Percentiles rank a stretch among this genome's conserved stretches.
Evolutionary conservation across 2,329 filamentous ascomycete species (phyloP).

Genomic region (Fusarium buharicum): DNA sequence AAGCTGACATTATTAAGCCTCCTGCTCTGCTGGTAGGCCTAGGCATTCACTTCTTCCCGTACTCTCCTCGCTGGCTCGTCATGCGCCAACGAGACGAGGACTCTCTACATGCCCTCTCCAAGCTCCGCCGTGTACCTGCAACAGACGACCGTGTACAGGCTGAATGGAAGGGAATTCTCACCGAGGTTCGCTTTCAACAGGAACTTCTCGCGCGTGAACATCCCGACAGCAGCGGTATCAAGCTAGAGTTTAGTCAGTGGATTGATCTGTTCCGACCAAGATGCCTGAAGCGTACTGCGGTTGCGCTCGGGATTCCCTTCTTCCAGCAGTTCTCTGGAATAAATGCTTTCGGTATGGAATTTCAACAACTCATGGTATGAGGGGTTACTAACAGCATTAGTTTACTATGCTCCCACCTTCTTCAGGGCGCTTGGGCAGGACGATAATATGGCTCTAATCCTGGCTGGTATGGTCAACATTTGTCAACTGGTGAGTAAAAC

Average conservation of each 20-base stretch:
- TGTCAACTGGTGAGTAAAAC: slow-evolving; percentile 48
- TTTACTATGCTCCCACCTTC: slow-evolving; percentile 46
- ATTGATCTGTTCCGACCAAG: slow-evolving; percentile 11
- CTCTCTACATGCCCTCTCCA: slow-evolving; percentile 50
- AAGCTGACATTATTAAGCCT: no score
- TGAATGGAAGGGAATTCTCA: slow-evolving; percentile 61
- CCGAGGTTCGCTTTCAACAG: slow-evolving; percentile 59
- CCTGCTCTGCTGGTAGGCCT: slow-evolving; percentile 56
- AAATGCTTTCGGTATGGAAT: no score
- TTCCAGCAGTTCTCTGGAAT: slow-evolving; percentile 43
- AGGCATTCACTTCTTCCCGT: slow-evolving; percentile 58
- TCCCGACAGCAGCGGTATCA: background rate
- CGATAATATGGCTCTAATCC: slow-evolving; percentile 45
- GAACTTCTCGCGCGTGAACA: slow-evolving; percentile 22
- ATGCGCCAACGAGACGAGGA: slow-evolving; percentile 54
- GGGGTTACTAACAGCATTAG: slow-evolving; percentile 37
- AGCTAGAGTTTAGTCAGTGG: slow-evolving; percentile 20
- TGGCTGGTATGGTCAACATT: slow-evolving; percentile 51
- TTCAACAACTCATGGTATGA: no score
- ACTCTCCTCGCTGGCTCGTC: slow-evolving; percentile 60
- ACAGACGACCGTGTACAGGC: slow-evolving; percentile 56
- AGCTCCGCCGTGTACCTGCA: slow-evolving; percentile 54
- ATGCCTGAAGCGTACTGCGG: slow-evolving; percentile 6
- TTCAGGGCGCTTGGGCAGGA: slow-evolving; percentile 45
- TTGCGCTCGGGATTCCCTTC: slow-evolving; percentile 37